Evolutionary conservation across 352 stramenopile genomes (phyloP).

Genomic region (Pythium volutum): DNA sequence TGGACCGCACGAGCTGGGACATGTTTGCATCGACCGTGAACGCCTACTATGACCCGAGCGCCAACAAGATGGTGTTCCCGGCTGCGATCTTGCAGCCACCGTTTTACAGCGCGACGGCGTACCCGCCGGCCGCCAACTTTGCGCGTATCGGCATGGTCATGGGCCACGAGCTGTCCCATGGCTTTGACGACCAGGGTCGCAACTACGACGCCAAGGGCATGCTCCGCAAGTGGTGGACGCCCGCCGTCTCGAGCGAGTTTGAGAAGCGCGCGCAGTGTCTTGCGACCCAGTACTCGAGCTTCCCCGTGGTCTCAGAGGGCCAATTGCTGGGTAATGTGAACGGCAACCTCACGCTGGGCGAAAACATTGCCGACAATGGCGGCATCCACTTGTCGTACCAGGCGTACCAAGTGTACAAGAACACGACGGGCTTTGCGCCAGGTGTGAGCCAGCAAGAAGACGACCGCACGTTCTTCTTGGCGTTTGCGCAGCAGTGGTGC

Average conservation of each 20-base stretch:
- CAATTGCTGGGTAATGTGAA: conserved; percentile 67
- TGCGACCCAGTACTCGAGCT: conserved; percentile 55
- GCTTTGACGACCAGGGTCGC: conserved; percentile 92
- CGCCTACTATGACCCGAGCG: conserved; percentile 67
- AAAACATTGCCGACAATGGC: conserved; percentile 92
- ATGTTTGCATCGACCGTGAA: conserved; percentile 93
- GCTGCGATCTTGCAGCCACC: conserved; percentile 90
- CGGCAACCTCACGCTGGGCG: conserved; percentile 86
- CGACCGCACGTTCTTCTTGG: conserved; percentile 62
- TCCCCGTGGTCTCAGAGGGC: conserved; percentile 42
- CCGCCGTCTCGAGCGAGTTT: conserved; percentile 44
- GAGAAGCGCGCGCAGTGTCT: conserved; percentile 52
- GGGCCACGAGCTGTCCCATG: conserved; percentile 93
- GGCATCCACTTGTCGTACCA: conserved; percentile 82
- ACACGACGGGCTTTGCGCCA: conserved; percentile 4
- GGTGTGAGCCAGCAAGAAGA: conserved; percentile 29
- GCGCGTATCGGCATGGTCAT: conserved; percentile 91
- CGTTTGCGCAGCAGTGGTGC: conserved; percentile 69
- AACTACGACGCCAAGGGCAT: conserved; percentile 85
- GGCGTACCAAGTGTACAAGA: conserved; percentile 70
- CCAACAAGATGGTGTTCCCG: conserved; percentile 93
- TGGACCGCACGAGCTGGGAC: conserved; percentile 63
- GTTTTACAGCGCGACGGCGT: conserved; percentile 70
- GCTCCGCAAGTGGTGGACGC: conserved; percentile 92
- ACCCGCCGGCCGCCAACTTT: conserved; percentile 89